Percentiles rank a stretch among this genome's conserved stretches.
Conservation (phyloP, 1,284 basidiomycete genomes). For the Bjerkandera adusta region DNA sequence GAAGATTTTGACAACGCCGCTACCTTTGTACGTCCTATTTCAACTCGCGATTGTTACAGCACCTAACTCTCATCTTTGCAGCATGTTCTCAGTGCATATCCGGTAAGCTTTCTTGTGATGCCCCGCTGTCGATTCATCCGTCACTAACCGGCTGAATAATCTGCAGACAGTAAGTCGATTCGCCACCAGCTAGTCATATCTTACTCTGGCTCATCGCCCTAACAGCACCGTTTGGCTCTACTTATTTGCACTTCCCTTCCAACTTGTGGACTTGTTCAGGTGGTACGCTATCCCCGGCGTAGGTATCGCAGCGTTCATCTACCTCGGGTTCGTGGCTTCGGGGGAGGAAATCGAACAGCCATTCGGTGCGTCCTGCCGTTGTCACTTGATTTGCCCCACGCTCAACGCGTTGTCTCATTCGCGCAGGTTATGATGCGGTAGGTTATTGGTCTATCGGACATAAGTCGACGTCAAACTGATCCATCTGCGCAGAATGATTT, state of each 20-base stretch:
- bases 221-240: constrained; percentile 65
- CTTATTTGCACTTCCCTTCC: constrained; percentile 67
- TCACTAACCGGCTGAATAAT: not conserved
- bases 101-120: constrained; percentile 29
- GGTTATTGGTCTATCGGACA: constrained; percentile 11
- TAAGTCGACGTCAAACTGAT: not conserved
- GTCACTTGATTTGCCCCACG: not conserved
- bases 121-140: too few species aligned
- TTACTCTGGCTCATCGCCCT: not conserved
- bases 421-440: constrained; percentile 55
- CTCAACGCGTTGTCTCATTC: constrained; percentile 1
- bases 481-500: constrained; percentile 49
- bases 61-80: constrained; percentile 23
- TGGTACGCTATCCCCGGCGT: constrained; percentile 63
- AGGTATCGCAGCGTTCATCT: constrained; percentile 61
- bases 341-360: constrained; percentile 71
- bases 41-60: not conserved
- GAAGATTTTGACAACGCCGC: constrained; percentile 57
- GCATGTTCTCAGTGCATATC: constrained; percentile 63
- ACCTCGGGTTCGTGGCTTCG: constrained; percentile 62
- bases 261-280: constrained; percentile 54
- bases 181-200: not conserved
- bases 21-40: constrained; percentile 52
- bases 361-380: constrained; percentile 43
- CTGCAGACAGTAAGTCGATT: constrained; percentile 3